phyloP scores from a whole-genome alignment of 768 basidiomycete genomes.

The Auriscalpium vulgare region DNA sequence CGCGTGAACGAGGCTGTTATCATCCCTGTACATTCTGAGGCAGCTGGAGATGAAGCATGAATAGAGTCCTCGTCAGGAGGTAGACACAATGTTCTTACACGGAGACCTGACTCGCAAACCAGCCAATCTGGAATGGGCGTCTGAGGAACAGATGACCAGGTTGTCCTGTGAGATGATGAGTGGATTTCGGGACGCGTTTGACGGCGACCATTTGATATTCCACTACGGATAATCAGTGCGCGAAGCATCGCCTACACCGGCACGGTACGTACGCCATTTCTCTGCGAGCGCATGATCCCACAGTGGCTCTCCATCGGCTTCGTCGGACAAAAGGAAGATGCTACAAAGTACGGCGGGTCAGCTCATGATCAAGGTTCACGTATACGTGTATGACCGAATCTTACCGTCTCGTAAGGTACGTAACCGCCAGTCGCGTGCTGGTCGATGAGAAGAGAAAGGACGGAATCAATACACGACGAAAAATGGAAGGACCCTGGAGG shows the following conservation, averaged over 20 bases:
- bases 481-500: neutral
- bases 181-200: slow-evolving; percentile 43
- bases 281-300: slow-evolving; percentile 67
- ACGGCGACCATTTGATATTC: slow-evolving; percentile 62
- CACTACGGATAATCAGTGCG: slow-evolving; percentile 34
- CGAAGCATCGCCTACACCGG: neutral
- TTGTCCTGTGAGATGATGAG: slow-evolving; percentile 42
- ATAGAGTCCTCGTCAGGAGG: neutral
- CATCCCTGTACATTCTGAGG: slow-evolving; percentile 57
- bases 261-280: slow-evolving; percentile 62
- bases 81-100: slow-evolving; percentile 29
- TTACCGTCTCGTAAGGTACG: slow-evolving; percentile 14
- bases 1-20: slow-evolving; percentile 47
- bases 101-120: slow-evolving; percentile 54
- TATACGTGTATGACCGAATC: neutral
- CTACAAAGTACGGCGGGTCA: slow-evolving; percentile 15
- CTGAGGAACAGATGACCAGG: slow-evolving; percentile 52
- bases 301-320: slow-evolving; percentile 34
- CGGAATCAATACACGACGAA: neutral
- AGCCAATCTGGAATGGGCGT: slow-evolving; percentile 24
- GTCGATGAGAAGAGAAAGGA: neutral
- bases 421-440: slow-evolving; percentile 14
- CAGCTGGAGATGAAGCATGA: slow-evolving; percentile 34
- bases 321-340: slow-evolving; percentile 46
- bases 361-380: neutral